phyloP scores from a whole-genome alignment of 179 eudicot species.

The Nepenthes alata region DNA sequence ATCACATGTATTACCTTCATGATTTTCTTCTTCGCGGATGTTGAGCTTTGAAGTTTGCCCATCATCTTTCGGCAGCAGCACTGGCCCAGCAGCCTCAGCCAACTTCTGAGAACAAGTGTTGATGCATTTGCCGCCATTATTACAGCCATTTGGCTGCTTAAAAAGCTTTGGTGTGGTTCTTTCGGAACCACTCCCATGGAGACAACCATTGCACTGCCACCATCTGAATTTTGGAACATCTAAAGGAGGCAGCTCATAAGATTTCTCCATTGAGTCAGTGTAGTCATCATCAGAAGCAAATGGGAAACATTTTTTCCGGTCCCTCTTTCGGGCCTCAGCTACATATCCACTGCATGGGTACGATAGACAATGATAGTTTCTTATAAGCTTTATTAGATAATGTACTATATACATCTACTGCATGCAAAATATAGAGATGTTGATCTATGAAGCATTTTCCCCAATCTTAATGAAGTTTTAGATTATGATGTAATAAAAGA shows the following conservation, averaged over 20 bases:
- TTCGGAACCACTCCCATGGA: background rate
- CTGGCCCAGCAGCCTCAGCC: background rate
- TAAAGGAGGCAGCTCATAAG: conserved; percentile 1
- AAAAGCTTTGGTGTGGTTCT: background rate
- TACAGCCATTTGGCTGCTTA: background rate
- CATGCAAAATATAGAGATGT: no score
- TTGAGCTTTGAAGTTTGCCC: background rate
- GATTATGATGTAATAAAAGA: no score
- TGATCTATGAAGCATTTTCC: no score
- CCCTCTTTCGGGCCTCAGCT: background rate
- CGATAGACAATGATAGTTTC: background rate
- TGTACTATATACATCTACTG: no score
- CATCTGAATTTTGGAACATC: conserved; percentile 1
- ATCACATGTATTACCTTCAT: no score
- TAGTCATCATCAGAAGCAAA: background rate
- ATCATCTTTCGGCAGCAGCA: background rate
- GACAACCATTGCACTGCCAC: background rate
- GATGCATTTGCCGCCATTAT: background rate
- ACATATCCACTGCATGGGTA: conserved; percentile 1
- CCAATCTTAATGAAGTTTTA: no score
- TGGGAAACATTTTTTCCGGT: background rate
- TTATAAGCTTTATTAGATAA: no score
- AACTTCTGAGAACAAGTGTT: background rate
- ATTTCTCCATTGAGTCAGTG: background rate
- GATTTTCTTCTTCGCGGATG: no score